Evolutionary conservation across 805 yeast genomes (phyloP), one percentile per base, ranked within the genome.

Genomic region (Yamadazyma takamatsuzukensis): DNA sequence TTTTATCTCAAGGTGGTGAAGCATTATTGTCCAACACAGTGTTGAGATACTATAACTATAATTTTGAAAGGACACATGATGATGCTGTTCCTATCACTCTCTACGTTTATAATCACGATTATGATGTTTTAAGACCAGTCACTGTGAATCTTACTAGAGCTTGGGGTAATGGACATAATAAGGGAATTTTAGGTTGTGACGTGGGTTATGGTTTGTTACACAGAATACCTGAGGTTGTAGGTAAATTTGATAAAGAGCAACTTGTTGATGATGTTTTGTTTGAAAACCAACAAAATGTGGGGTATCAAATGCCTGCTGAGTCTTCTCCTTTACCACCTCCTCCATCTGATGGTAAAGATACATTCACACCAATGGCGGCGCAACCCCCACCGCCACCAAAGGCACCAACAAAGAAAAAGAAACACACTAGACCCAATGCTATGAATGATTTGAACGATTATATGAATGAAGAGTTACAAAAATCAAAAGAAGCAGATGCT

Each of bases 181-280:
- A 66, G 43, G 95, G 96, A 1, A 65, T 87, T 22, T 61, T 90
- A 22, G 98, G 98, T 2, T 88, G 96, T 60, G 95, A 89, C 43
- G 94, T 90, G 13, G 97, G 97, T 0, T 89, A 88, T 49, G 98
- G 98, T 0, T 69, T 83, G 32, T 63, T 90, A 31, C 97, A 90
- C 53, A 65, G 93, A 39, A 59, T 85, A n/a, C 96, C 97, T 1
- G 76, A 78, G 37, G 82, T 77, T 4, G 51, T 69, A 7, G 75
- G 73, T 0, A 70, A 72, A 37, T 76, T 72, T 49, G 74, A 64
- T n/a, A 42, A 37, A 15, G 45, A 46, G 10, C 44, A 53, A n/a
- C 31, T 59, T 10, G 44, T 48, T 15, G 64, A 59, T 25, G 68
- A 61, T 44, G 48, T 60, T 5, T 33, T 61, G 25, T 61, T 59